A percentile compares a stretch with the other conserved stretches of the same genome.
Evolutionary conservation across 495 filamentous ascomycete genomes (phyloP).

Genomic region (Durotheca rogersii): DNA sequence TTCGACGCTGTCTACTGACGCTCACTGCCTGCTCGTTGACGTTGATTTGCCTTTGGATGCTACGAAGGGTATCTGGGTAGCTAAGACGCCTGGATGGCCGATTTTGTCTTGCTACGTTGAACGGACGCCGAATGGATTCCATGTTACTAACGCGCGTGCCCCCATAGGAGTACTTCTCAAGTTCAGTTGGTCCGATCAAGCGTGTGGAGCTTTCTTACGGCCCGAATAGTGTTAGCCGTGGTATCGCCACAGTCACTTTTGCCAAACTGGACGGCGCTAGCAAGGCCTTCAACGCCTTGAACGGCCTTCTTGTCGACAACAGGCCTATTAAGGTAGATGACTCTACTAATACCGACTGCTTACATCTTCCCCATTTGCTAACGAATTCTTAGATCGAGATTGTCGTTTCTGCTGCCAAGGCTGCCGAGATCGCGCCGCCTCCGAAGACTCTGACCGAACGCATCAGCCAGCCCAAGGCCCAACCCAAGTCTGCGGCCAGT

Average conservation of each 20-base stretch:
- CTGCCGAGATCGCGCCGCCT: slow-evolving; percentile 58
- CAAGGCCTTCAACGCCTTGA: slow-evolving; percentile 77
- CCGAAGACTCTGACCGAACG: slow-evolving; percentile 82
- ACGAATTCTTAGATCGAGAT: slow-evolving; percentile 99
- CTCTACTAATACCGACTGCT: slow-evolving; percentile 25
- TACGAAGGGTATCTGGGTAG: slow-evolving; percentile 13
- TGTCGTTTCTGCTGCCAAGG: slow-evolving; percentile 73
- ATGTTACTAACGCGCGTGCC: slow-evolving; percentile 38
- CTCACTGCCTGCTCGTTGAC: slow-evolving; percentile 73
- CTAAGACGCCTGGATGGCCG: slow-evolving; percentile 26
- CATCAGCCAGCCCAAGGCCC: slow-evolving; percentile 68
- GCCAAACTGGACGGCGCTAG: slow-evolving; percentile 70
- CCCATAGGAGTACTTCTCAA: slow-evolving; percentile 91
- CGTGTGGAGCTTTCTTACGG: slow-evolving; percentile 86
- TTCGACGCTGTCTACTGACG: slow-evolving; percentile 47
- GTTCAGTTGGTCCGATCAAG: slow-evolving; percentile 87
- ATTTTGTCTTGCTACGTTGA: slow-evolving; percentile 22
- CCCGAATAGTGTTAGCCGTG: slow-evolving; percentile 85
- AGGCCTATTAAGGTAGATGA: slow-evolving; percentile 81
- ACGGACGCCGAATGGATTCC: slow-evolving; percentile 28
- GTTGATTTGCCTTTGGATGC: slow-evolving; percentile 43
- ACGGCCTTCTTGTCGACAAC: slow-evolving; percentile 84
- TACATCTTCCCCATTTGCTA: no score
- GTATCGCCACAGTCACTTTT: slow-evolving; percentile 73
- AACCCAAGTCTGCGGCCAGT: slow-evolving; percentile 80